These are phyloP conservation scores for Sarocladium strictum DNA, from an alignment of 2,329 filamentous ascomycete genomes.

Conservation along the genomic window DNA sequence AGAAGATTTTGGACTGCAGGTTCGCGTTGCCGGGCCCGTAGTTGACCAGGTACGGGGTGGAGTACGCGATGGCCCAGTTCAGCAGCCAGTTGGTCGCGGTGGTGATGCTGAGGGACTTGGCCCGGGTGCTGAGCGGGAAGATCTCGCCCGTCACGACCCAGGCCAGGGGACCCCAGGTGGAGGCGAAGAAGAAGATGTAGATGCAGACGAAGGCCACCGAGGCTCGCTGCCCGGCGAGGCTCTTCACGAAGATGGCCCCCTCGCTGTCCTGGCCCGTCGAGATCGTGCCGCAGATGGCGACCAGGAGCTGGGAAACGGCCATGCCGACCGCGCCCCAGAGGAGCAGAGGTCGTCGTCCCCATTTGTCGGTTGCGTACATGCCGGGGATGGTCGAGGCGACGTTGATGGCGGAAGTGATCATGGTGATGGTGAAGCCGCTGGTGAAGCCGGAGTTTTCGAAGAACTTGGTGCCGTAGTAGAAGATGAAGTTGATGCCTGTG, in stretches of 20 bases:
- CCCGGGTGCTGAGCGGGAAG: slow-evolving; percentile 57
- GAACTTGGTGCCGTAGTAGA: slow-evolving; percentile 20
- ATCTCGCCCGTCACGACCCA: slow-evolving; percentile 49
- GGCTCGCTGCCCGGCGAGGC: slow-evolving; percentile 41
- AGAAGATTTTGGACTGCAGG: slow-evolving; percentile 69
- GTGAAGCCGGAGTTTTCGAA: slow-evolving; percentile 17
- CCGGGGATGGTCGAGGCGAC: slow-evolving; percentile 17
- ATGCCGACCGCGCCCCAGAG: slow-evolving; percentile 54
- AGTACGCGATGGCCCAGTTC: slow-evolving; percentile 74
- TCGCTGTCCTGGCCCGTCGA: slow-evolving; percentile 38
- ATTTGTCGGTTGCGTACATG: slow-evolving; percentile 18
- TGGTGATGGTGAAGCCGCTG: slow-evolving; percentile 16
- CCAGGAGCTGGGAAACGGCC: slow-evolving; percentile 42
- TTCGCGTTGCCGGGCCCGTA: slow-evolving; percentile 64
- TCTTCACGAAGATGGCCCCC: slow-evolving; percentile 39
- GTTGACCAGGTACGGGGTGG: slow-evolving; percentile 75
- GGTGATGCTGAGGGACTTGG: slow-evolving; percentile 59
- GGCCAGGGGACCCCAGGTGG: slow-evolving; percentile 56
- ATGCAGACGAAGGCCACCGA: slow-evolving; percentile 56
- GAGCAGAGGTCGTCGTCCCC: slow-evolving; percentile 45
- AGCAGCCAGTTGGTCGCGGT: slow-evolving; percentile 70
- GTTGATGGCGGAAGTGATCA: slow-evolving; percentile 19
- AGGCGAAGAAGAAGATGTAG: slow-evolving; percentile 71
- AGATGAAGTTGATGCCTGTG: slow-evolving; percentile 16
- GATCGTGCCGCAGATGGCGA: slow-evolving; percentile 35